Evolutionary conservation across 371 early-diverging fungal species (phyloP).

Genomic region (Funneliformis caledonium): DNA sequence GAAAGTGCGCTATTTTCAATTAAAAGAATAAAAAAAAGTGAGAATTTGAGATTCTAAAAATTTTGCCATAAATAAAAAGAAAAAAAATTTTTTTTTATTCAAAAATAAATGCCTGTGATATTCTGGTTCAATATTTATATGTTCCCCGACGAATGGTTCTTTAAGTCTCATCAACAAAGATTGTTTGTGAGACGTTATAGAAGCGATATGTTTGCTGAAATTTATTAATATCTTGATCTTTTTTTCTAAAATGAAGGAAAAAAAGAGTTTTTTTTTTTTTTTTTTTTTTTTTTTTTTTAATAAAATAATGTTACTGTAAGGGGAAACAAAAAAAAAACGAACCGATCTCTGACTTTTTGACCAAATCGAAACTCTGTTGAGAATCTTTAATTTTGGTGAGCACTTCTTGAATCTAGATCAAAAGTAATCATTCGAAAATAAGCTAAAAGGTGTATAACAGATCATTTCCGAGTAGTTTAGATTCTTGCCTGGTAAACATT

Average conservation of each 20-base stretch:
- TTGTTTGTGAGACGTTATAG: slow-evolving; percentile 28
- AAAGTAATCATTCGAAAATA: background rate
- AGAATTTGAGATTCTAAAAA: background rate
- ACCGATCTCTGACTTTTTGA: slow-evolving; percentile 29
- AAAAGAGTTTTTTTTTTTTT: background rate
- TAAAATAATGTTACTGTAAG: background rate
- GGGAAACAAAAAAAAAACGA: background rate
- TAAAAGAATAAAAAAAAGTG: background rate
- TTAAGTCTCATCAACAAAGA: slow-evolving; percentile 13
- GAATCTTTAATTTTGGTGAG: slow-evolving; percentile 31
- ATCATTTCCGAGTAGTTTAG: background rate
- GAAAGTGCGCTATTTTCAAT: slow-evolving; percentile 3
- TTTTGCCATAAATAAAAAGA: background rate
- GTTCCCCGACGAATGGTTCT: slow-evolving; percentile 29
- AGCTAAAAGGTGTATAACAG: background rate
- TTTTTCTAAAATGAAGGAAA: slow-evolving; percentile 4
- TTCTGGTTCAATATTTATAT: slow-evolving; percentile 33
- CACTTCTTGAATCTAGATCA: background rate
- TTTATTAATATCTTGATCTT: slow-evolving; percentile 15
- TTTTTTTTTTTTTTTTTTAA: too few relatives aligned
- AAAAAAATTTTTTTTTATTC: background rate
- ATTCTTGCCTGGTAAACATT: slow-evolving; percentile 1
- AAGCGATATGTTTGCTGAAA: slow-evolving; percentile 22
- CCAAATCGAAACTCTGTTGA: slow-evolving; percentile 22
- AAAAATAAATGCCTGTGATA: slow-evolving; percentile 17